A percentile compares a stretch with the other conserved stretches of the same genome.
These are phyloP conservation scores for Candida andamanensis DNA, from an alignment of 805 yeast genomes.

Conservation along the genomic window DNA sequence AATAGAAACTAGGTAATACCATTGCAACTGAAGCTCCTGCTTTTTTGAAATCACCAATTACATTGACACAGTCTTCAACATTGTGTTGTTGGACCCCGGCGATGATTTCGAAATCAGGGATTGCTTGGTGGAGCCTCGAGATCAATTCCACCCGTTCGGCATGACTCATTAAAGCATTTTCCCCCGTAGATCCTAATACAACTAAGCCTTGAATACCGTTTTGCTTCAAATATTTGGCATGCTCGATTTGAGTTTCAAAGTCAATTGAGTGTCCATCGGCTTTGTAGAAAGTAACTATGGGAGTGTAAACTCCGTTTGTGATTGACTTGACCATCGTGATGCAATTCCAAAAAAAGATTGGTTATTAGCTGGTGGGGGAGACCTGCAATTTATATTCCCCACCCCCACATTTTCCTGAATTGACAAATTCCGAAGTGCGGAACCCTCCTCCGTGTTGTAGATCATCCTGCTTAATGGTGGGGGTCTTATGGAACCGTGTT, in stretches of 20 bases:
- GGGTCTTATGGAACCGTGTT: too few species aligned
- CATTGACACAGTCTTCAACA: constrained; percentile 40
- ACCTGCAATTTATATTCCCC: too few species aligned
- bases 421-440: too few species aligned
- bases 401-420: too few species aligned
- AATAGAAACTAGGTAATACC: constrained; percentile 45
- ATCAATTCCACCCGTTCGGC: constrained; percentile 38
- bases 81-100: constrained; percentile 49
- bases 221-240: constrained; percentile 37
- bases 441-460: too few species aligned
- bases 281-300: constrained; percentile 51
- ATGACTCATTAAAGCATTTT: constrained; percentile 45
- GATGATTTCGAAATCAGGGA: constrained; percentile 38
- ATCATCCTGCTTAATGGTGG: too few species aligned
- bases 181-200: constrained; percentile 53
- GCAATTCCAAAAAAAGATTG: too few species aligned
- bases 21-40: constrained; percentile 38
- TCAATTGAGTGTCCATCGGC: constrained; percentile 37
- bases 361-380: too few species aligned
- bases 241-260: constrained; percentile 39
- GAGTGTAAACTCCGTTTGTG: constrained; percentile 43
- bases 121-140: constrained; percentile 25
- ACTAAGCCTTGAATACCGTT: constrained; percentile 47
- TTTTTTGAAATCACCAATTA: constrained; percentile 26
- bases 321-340: constrained; percentile 1